Evolutionary conservation across 345 rosid species (phyloP).

Genomic region (Acer negundo): DNA sequence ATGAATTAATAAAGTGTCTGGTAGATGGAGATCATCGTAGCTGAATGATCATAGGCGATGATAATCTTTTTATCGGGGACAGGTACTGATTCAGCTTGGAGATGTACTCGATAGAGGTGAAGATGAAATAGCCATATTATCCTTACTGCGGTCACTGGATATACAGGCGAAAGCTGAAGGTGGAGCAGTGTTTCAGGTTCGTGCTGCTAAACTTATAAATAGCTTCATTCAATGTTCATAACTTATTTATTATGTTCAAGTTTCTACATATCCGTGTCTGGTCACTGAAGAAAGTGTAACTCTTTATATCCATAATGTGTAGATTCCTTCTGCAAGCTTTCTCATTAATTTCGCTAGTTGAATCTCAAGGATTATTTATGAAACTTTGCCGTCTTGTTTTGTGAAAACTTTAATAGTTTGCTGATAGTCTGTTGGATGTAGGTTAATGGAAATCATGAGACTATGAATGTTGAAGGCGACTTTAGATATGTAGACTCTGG

Average conservation of each 20-base stretch:
- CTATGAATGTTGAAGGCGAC: conserved; percentile 93
- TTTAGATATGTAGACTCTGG: conserved; percentile 77
- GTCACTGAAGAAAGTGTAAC: background rate
- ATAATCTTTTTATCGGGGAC: conserved; percentile 17
- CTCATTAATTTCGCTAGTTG: background rate
- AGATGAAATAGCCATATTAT: conserved; percentile 83
- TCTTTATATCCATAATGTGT: background rate
- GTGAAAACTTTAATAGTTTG: background rate
- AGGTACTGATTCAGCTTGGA: conserved; percentile 88
- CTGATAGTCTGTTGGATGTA: conserved; percentile 19
- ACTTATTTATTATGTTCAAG: conserved; percentile 4
- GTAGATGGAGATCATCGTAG: conserved; percentile 9
- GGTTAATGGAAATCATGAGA: conserved; percentile 96
- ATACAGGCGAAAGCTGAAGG: conserved; percentile 81
- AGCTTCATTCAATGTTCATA: background rate
- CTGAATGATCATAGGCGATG: background rate
- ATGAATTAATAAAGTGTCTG: background rate
- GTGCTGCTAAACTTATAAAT: conserved; percentile 20
- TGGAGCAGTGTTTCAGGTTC: conserved; percentile 94
- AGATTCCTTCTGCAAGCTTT: background rate
- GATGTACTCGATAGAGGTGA: conserved; percentile 93
- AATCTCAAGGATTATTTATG: background rate
- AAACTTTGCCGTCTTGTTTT: background rate
- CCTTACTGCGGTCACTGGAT: conserved; percentile 68
- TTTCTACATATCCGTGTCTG: background rate